Conservation (phyloP, 2,329 filamentous ascomycete species). For the Magnaporthiopsis rhizophila region DNA sequence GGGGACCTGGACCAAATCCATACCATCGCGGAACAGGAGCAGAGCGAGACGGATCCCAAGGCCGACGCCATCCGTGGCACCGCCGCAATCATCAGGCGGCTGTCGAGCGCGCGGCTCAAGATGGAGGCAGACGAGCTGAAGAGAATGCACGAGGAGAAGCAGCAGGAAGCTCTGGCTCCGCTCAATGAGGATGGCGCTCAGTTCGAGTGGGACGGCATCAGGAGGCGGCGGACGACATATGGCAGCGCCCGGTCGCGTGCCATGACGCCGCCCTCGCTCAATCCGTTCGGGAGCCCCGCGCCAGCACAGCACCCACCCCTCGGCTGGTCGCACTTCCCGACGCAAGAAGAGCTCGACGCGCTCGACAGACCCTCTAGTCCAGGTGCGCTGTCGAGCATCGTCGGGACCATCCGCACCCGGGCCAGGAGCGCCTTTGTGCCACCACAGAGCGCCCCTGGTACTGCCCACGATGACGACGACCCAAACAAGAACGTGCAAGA, state of each 20-base stretch:
- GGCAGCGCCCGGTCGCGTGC: conserved; percentile 30
- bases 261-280: conserved; percentile 21
- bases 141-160: conserved; percentile 71
- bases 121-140: conserved; percentile 74
- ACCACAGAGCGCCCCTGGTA: conserved; percentile 19
- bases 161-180: conserved; percentile 60
- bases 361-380: conserved; percentile 40
- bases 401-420: conserved; percentile 45
- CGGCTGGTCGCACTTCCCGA: conserved; percentile 80
- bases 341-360: conserved; percentile 52
- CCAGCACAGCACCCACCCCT: conserved; percentile 59
- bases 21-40: conserved; percentile 88
- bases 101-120: conserved; percentile 68
- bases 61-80: conserved; percentile 91
- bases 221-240: conserved; percentile 57
- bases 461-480: conserved; percentile 23
- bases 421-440: conserved; percentile 30
- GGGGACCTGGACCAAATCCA: conserved; percentile 93
- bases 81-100: conserved; percentile 75
- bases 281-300: conserved; percentile 27
- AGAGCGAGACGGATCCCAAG: conserved; percentile 93
- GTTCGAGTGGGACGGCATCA: conserved; percentile 87
- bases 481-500: conserved; percentile 33
- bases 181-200: conserved; percentile 65
- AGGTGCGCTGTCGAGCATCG: conserved; percentile 44